These are phyloP conservation scores for Rhizomucor miehei DNA, from an alignment of 371 early-diverging fungal species.

Conservation along the genomic window DNA sequence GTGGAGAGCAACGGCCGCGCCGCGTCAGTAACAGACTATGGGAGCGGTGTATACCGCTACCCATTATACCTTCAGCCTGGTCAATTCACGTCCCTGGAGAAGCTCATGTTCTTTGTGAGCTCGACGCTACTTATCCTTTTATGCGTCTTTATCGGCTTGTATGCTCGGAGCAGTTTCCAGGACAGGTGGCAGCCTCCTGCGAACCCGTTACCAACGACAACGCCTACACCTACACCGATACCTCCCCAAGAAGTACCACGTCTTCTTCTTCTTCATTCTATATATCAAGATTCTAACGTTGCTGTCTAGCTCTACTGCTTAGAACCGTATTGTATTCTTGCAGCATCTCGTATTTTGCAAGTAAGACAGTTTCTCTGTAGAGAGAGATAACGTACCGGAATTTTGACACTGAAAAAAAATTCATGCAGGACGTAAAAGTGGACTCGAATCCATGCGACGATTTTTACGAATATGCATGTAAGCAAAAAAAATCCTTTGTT, in stretches of 20 bases:
- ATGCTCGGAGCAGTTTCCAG: constrained; percentile 35
- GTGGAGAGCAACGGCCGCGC: constrained; percentile 10
- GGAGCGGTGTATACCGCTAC: constrained; percentile 30
- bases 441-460: constrained; percentile 44
- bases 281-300: too few species aligned
- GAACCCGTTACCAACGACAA: constrained; percentile 6
- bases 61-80: constrained; percentile 43
- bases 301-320: constrained; percentile 44
- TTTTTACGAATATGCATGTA: constrained; percentile 57
- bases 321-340: constrained; percentile 54
- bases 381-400: too few species aligned
- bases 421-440: constrained; percentile 36
- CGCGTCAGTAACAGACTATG: constrained; percentile 19
- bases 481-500: constrained; percentile 31
- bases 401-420: constrained; percentile 5
- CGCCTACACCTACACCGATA: constrained; percentile 10
- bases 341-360: constrained; percentile 52
- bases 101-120: constrained; percentile 43
- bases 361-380: constrained; percentile 17
- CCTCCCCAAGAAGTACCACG: constrained; percentile 7
- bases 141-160: constrained; percentile 41
- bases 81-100: constrained; percentile 46
- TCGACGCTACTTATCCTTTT: constrained; percentile 35
- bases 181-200: constrained; percentile 15
- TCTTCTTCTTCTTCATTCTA: neutral